Evolutionary conservation across 2,329 filamentous ascomycete genomes (phyloP), one percentile per base, ranked within the genome.

Genomic region (Botryotinia convoluta): DNA sequence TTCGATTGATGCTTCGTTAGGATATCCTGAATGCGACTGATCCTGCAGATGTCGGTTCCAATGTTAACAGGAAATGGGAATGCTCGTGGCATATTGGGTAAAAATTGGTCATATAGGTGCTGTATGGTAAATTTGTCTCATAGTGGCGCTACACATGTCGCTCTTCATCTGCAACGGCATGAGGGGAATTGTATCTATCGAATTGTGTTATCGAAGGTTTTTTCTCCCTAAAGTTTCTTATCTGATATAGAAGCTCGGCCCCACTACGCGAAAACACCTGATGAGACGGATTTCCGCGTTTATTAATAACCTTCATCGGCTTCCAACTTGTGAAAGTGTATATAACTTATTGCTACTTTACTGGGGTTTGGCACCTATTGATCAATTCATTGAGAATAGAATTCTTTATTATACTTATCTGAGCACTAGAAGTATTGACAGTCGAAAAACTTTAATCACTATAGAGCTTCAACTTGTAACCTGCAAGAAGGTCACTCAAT

Each of bases 11-110:
- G n/a, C 54, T 69, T 68, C 12, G 44, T 71, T 12, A 78, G 48
- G 35, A 78, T 72, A 7, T 67, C 59, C 4, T 44, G 59, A 45
- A 97, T 89, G 72, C 94, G 90, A 0, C 86, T 82, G 73, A 94
- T 87, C 73, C 87, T 86, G 81, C 93, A 94, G 73, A 97, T 91
- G 80, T 97, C 94, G 65, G 89, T 95, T 73, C 94, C 94, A 70
- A 97, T 84, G 67, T 87, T 86, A 22, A 95, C 80, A 1, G 89
- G 85, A n/a, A 89, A 85, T 1, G 91, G 90, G 77, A 95, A 93
- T 0, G 84, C 83, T 51, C 74, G 77, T 51, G 73, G 76, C 76
- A 76, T 73, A 12, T 63, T 72, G 59, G 8, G 42, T 51, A 16
- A n/a, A 45, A n/a, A 14, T 22, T n/a, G 26, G 48, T 71, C 69